Percentiles rank a stretch among this genome's conserved stretches.
phyloP scores from a whole-genome alignment of 768 basidiomycete genomes.

The Tricholoma terreum region DNA sequence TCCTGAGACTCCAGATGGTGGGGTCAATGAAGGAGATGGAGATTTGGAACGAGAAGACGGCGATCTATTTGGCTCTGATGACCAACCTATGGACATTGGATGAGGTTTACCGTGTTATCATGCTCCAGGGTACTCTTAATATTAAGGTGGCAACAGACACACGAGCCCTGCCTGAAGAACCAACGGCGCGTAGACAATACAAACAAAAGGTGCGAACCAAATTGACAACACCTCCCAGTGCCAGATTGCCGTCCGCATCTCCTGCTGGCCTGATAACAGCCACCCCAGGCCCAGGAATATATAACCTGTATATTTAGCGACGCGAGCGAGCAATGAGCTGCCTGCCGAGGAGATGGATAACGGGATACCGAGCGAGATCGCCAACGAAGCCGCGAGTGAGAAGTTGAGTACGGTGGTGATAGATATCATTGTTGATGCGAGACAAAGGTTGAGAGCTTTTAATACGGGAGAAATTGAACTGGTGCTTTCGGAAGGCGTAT shows the following conservation, averaged over 20 bases:
- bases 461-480: slow-evolving; percentile 50
- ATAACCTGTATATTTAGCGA: slow-evolving; percentile 38
- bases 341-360: slow-evolving; percentile 45
- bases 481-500: slow-evolving; percentile 17
- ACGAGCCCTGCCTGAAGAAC: slow-evolving; percentile 68
- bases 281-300: slow-evolving; percentile 53
- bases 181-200: slow-evolving; percentile 74
- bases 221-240: slow-evolving; percentile 77
- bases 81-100: slow-evolving; percentile 37
- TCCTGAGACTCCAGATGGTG: slow-evolving; percentile 34
- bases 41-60: slow-evolving; percentile 26
- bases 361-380: slow-evolving; percentile 62
- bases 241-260: slow-evolving; percentile 55
- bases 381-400: slow-evolving; percentile 75
- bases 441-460: slow-evolving; percentile 74
- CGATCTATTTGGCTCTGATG: slow-evolving; percentile 51
- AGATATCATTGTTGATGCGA: slow-evolving; percentile 82
- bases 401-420: slow-evolving; percentile 90
- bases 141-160: slow-evolving; percentile 36
- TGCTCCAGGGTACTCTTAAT: not conserved
- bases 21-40: slow-evolving; percentile 28
- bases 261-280: slow-evolving; percentile 45
- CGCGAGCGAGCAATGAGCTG: slow-evolving; percentile 17
- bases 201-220: slow-evolving; percentile 83
- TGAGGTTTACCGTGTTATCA: slow-evolving; percentile 6